Evolutionary conservation across 129 eudicot genomes (phyloP), one percentile per base, ranked within the genome.

Genomic region (Escallonia rubra): DNA sequence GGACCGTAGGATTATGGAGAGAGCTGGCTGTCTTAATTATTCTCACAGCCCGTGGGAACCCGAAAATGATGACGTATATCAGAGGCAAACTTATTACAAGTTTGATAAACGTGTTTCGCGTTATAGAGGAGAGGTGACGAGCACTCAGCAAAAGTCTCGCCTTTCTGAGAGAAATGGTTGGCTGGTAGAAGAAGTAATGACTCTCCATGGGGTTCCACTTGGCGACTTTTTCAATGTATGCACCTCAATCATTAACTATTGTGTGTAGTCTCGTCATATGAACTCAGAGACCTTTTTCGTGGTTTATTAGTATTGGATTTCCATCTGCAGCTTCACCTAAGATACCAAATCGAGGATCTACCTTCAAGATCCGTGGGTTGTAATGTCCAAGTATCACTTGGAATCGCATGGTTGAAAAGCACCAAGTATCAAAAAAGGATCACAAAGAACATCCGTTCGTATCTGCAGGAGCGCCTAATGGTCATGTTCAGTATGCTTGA

Each of bases 161-260:
- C 91, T 93, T 52, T 61, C 83, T 7, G 87, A 86, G 57, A 86
- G 72, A 85, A 82, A 72, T 39, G 96, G 93, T 55, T 93, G 96
- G 99, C 90, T 89, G 43, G 80, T 93, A 53, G 99, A 93, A 79
- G 99, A 93, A 74, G 86, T 93, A 73, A 84, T 89, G 78, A 93
- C 99, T 6, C 95, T 93, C 59, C 99, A 93, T 56, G 99, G 96
- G 77, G 81, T 93, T 68, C 99, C 99, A 9, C 84, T 93, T 41
- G 88, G 99, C 38, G 99, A 93, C 74, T 89, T 78, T 77, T 93
- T 89, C 82, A 89, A 80, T 16, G 99, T 93, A 84, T n/a, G 86
- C 41, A 43, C 23, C 2, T 72, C 16, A 57, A 63, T 11, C 15
- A 34, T 54, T 51, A 42, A 10, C 44, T 43, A 23, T 23, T 23